Evolutionary conservation across 169 alveolate species (phyloP).

Genomic region (Hepatocystis sp.): DNA sequence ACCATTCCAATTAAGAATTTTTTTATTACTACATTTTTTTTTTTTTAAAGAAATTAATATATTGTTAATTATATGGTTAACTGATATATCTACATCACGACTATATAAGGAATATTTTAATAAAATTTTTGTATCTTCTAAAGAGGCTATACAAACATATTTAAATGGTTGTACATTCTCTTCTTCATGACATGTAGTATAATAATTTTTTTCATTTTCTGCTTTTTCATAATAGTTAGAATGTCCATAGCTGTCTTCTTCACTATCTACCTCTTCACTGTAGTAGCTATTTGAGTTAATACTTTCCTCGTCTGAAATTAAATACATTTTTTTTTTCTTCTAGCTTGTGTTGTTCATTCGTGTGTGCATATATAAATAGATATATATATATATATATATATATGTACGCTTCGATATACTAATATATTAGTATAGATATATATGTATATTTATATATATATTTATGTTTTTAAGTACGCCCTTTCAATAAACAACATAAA

Average conservation of each 20-base stretch:
- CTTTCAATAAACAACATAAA: not conserved
- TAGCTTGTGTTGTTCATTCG: too few species aligned
- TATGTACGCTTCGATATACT: not conserved
- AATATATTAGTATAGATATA: not conserved
- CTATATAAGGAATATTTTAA: constrained; percentile 21
- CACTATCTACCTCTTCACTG: constrained; percentile 43
- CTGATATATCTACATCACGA: constrained; percentile 36
- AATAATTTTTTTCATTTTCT: not conserved
- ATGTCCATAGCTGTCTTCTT: constrained; percentile 19
- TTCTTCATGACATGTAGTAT: constrained; percentile 4
- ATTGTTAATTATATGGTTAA: constrained; percentile 39
- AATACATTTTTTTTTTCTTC: too few species aligned
- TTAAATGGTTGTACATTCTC: constrained; percentile 8
- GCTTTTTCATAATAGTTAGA: constrained; percentile 9
- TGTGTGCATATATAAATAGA: too few species aligned
- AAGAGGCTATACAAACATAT: constrained; percentile 65
- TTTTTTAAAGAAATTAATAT: constrained; percentile 51
- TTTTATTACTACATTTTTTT: constrained; percentile 50
- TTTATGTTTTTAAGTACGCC: not conserved
- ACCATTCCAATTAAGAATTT: constrained; percentile 68
- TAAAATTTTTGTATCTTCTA: constrained; percentile 55
- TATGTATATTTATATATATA: constrained; percentile 5
- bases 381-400: constrained; percentile 7
- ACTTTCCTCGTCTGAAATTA: constrained; percentile 50
- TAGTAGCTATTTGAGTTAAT: constrained; percentile 39